phyloP scores from a whole-genome alignment of 225 moss, liverwort and hornwort genomes.

The Sphagnum contortum region DNA sequence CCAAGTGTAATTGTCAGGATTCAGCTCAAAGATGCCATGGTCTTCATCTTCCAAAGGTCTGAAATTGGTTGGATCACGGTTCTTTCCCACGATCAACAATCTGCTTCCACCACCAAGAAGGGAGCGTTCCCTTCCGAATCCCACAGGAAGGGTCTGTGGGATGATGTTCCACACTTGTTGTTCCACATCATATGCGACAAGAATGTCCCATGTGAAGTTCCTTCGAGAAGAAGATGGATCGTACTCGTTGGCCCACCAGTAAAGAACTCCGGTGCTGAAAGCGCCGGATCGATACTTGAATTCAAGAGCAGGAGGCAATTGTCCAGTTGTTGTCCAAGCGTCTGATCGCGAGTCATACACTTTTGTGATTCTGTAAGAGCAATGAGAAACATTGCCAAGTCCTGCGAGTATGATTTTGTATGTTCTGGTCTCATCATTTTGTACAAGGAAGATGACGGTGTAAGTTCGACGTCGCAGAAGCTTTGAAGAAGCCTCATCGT shows the following conservation, averaged over 20 bases:
- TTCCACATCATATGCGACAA: not conserved
- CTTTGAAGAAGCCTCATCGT: not conserved
- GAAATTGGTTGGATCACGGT: not conserved
- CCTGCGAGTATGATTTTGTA: constrained; percentile 2
- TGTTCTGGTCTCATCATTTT: not conserved
- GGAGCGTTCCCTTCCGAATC: not conserved
- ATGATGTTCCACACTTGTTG: not conserved
- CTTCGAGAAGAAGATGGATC: not conserved
- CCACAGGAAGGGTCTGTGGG: not conserved
- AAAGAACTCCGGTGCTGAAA: not conserved
- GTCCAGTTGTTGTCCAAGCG: constrained; percentile 2
- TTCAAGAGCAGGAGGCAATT: not conserved
- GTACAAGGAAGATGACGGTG: not conserved
- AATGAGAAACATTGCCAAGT: not conserved
- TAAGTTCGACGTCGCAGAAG: not conserved
- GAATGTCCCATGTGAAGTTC: constrained; percentile 3
- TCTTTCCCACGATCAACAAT: constrained; percentile 1
- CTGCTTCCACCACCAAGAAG: not conserved
- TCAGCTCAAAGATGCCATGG: constrained; percentile 1
- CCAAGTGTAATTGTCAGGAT: not conserved
- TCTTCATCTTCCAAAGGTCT: not conserved
- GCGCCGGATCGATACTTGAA: constrained; percentile 4
- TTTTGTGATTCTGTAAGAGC: constrained; percentile 3
- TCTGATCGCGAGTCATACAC: constrained; percentile 4
- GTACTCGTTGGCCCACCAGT: constrained; percentile 2